Evolutionary conservation across 345 rosid species (phyloP), one percentile per base, ranked within the genome.

Genomic region (Gossypium bickii): DNA sequence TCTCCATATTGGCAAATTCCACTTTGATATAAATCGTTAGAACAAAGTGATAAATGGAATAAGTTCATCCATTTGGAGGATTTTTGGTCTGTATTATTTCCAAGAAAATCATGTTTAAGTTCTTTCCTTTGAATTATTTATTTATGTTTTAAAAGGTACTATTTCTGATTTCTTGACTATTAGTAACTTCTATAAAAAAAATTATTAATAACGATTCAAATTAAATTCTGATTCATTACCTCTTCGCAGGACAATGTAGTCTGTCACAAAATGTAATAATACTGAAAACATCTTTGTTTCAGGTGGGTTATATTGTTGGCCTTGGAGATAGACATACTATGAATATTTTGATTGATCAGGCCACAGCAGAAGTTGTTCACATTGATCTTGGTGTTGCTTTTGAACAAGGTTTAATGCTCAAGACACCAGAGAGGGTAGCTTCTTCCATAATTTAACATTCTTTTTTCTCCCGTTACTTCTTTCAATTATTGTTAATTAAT

Each of bases 301-400:
- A 95, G 99, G 99, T 95, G 70, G 99, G 98, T 34, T 95, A 95
- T 82, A 90, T 95, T 63, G 99, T 95, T 72, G 99, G 99, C 70
- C 98, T 94, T 53, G 99, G 98, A 69, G 99, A 94, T 81, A 89
- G 98, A 57, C 98, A 94, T 86, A 81, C 97, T 56, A 88, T 87
- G 96, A 94, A 94, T 83, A 89, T 94, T 73, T 81, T 92, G 82
- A 91, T 94, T 58, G 98, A 94, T 83, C 96, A 94, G 83, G 90
- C 90, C 65, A 89, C 96, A n/a, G 98, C 98, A 77, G 97, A 91
- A 90, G 98, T 94, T 84, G 90, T 94, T 78, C 98, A 94, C 83
- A 93, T 94, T 70, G 98, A 94, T 88, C 98, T 94, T 77, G 98
- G 98, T 77, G 98, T 94, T 78, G 98, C 98, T 44, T 94, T 94